Conservation (phyloP, 1,139 yeast species). For the Pichia norvegensis region DNA sequence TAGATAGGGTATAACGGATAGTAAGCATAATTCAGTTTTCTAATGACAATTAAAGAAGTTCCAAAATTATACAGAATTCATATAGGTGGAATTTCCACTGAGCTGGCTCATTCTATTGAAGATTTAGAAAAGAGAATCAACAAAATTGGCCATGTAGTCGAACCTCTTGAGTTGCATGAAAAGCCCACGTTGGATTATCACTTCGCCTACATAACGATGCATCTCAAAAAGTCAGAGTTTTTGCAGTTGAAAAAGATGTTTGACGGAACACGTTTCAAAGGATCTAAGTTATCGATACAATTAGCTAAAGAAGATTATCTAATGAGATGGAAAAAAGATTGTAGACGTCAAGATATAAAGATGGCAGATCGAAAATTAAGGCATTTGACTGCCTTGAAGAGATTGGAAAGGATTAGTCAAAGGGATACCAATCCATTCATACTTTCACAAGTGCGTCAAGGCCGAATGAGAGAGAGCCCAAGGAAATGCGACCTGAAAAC, state of each 20-base stretch:
- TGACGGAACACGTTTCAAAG: conserved; percentile 70
- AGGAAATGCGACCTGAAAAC: conserved; percentile 42
- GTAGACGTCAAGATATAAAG: conserved; percentile 32
- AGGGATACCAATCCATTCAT: conserved; percentile 24
- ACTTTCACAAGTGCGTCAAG: conserved; percentile 38
- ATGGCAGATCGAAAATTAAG: conserved; percentile 28
- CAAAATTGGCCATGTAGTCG: conserved; percentile 42
- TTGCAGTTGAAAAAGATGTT: conserved; percentile 47
- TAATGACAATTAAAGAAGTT: background rate
- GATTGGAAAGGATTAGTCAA: conserved; percentile 30
- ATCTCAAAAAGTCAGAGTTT: conserved; percentile 38
- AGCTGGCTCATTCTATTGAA: conserved; percentile 37
- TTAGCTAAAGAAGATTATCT: conserved; percentile 40
- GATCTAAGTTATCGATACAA: conserved; percentile 52
- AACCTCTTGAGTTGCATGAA: conserved; percentile 38
- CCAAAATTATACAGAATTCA: conserved; percentile 37
- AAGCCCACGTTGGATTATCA: conserved; percentile 40
- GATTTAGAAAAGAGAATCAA: conserved; percentile 41
- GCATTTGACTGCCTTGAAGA: conserved; percentile 33
- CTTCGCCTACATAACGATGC: conserved; percentile 63
- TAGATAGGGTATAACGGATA: too few species aligned
- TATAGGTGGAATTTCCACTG: conserved; percentile 58
- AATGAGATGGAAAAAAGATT: conserved; percentile 39
- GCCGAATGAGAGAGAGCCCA: conserved; percentile 51
- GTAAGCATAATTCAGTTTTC: too few species aligned